These are phyloP conservation scores for Chalciporus chontae DNA, from an alignment of 768 basidiomycete genomes.

Conservation along the genomic window DNA sequence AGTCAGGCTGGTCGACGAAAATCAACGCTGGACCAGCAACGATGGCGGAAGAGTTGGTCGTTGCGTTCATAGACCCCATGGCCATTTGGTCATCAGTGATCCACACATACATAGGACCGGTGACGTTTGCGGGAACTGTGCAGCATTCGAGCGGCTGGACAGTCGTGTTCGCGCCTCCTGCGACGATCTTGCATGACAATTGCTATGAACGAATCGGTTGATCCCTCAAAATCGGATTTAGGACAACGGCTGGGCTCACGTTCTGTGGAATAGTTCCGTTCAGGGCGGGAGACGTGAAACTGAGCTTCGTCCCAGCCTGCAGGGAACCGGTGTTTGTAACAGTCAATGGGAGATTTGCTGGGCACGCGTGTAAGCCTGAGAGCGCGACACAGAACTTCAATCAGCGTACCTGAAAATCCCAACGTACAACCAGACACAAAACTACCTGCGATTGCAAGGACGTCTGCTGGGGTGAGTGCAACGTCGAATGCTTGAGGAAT, in stretches of 20 bases:
- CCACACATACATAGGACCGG: slow-evolving; percentile 73
- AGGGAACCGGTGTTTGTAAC: slow-evolving; percentile 63
- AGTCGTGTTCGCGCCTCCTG: slow-evolving; percentile 55
- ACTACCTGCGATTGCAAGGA: slow-evolving; percentile 62
- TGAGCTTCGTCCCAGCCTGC: slow-evolving; percentile 54
- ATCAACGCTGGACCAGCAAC: slow-evolving; percentile 70
- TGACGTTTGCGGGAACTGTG: slow-evolving; percentile 59
- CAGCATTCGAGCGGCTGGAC: slow-evolving; percentile 61
- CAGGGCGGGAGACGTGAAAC: slow-evolving; percentile 56
- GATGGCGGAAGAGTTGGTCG: slow-evolving; percentile 31
- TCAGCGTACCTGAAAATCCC: slow-evolving; percentile 48
- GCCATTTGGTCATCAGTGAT: slow-evolving; percentile 61
- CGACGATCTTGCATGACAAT: slow-evolving; percentile 73
- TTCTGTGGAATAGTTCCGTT: slow-evolving; percentile 44
- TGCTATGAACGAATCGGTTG: slow-evolving; percentile 32
- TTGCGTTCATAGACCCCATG: slow-evolving; percentile 49
- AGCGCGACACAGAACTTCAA: background rate
- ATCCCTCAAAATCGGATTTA: slow-evolving; percentile 3
- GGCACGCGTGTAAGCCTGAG: background rate
- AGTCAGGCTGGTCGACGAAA: slow-evolving; percentile 58
- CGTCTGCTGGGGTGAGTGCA: slow-evolving; percentile 62
- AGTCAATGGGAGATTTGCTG: slow-evolving; percentile 57
- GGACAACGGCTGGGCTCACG: slow-evolving; percentile 30
- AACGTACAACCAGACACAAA: slow-evolving; percentile 71
- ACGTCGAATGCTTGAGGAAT: slow-evolving; percentile 74